These are phyloP conservation scores for Aeschynomene evenia DNA, from an alignment of 306 rosid genomes.

Conservation along the genomic window DNA sequence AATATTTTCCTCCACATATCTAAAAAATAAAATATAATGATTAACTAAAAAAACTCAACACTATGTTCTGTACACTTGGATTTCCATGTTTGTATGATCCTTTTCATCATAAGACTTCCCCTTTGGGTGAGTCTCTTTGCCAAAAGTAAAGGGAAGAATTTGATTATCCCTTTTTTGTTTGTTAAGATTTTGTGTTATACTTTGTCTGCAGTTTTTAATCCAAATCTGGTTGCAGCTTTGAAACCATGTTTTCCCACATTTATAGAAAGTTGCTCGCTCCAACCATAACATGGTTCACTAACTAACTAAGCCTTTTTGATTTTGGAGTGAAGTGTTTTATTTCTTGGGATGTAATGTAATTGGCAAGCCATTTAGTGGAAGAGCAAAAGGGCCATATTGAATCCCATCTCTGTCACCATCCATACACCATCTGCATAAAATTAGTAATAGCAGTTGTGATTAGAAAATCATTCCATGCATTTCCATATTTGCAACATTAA, in stretches of 20 bases:
- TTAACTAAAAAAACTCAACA: background rate
- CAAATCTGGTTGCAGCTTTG: background rate
- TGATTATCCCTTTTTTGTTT: background rate
- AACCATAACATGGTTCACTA: conserved; percentile 16
- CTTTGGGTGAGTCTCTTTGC: conserved; percentile 7
- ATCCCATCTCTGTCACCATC: conserved; percentile 70
- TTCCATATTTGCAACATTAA: conserved; percentile 22
- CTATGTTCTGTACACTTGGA: conserved; percentile 33
- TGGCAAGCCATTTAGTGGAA: conserved; percentile 89
- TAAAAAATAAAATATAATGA: background rate
- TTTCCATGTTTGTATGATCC: background rate
- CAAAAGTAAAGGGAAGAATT: conserved; percentile 4
- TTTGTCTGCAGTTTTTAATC: background rate
- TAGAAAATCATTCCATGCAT: conserved; percentile 7
- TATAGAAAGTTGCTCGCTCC: conserved; percentile 20
- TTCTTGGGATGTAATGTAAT: conserved; percentile 50
- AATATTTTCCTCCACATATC: conserved; percentile 16
- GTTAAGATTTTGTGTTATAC: background rate
- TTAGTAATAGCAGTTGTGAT: background rate
- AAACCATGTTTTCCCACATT: conserved; percentile 16
- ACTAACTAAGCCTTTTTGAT: background rate
- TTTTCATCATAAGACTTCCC: conserved; percentile 1
- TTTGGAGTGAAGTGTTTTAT: background rate
- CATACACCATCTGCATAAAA: conserved; percentile 63
- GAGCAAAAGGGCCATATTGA: conserved; percentile 93